Evolutionary conservation across 768 basidiomycete species (phyloP).

Genomic region (Exsudoporus frostii): DNA sequence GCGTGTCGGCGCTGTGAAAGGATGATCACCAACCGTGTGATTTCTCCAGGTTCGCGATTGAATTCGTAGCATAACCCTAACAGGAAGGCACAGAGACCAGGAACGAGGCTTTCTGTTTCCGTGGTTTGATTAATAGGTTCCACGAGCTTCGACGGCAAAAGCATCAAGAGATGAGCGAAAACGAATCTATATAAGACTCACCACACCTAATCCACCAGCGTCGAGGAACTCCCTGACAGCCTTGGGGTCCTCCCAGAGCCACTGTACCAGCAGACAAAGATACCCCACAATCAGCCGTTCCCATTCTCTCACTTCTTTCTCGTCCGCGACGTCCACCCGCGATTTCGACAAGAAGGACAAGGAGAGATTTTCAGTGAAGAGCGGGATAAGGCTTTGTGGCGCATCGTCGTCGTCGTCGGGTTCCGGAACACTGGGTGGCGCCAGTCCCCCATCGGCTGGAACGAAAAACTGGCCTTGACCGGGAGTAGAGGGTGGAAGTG

Average conservation of each 20-base stretch:
- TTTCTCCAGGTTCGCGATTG: slow-evolving; percentile 92
- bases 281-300: slow-evolving; percentile 86
- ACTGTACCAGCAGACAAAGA: slow-evolving; percentile 77
- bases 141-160: slow-evolving; percentile 58
- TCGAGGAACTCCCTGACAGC: slow-evolving; percentile 88
- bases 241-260: slow-evolving; percentile 95
- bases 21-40: slow-evolving; percentile 68
- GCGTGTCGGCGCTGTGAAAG: neutral
- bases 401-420: slow-evolving; percentile 61
- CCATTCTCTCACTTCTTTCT: slow-evolving; percentile 81
- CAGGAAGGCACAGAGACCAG: slow-evolving; percentile 87
- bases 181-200: slow-evolving; percentile 40
- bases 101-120: slow-evolving; percentile 81
- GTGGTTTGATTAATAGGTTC: slow-evolving; percentile 91
- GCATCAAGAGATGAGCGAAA: neutral
- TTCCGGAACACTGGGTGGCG: slow-evolving; percentile 32
- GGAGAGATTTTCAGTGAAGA: slow-evolving; percentile 88
- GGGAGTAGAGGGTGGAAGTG: slow-evolving; percentile 29
- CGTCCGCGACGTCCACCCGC: slow-evolving; percentile 46
- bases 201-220: slow-evolving; percentile 86
- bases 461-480: slow-evolving; percentile 59
- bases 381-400: slow-evolving; percentile 72
- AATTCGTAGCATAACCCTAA: slow-evolving; percentile 95
- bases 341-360: slow-evolving; percentile 78
- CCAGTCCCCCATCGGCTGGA: slow-evolving; percentile 61